Evolutionary conservation across 75 land plant genomes (phyloP), one percentile per base, ranked within the genome.

Genomic region (Pinus albicaulis): DNA sequence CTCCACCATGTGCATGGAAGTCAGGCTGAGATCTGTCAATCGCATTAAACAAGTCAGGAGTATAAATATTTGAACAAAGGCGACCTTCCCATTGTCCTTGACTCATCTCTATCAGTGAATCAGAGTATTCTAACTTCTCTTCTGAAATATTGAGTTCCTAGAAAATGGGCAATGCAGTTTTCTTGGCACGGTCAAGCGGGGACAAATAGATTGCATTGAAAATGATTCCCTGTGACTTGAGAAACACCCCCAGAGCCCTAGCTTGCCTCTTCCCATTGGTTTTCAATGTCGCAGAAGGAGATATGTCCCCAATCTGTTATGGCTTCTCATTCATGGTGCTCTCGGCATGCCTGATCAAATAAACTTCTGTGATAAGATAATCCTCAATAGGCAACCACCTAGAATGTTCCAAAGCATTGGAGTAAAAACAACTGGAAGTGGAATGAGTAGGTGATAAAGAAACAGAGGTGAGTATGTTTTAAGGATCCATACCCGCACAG

Each of bases 41-140:
- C n/a, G 90, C 55, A 48, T 77, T 82, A 55, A 90, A 61, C 76
- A 85, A 72, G 59, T 91, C 90, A 12, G 92, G n/a, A n/a, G 81
- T 84, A 79, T 89, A 93, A 41, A 89, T 83, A 61, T 93, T 90
- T 15, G 90, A 86, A 23, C 82, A 78, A 25, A 48, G 91, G 68
- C 81, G 86, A 48, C 96, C 93, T 73, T 93, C 96, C 96, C 96
- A 93, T 62, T 91, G 88, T 15, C 96, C 93, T 64, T 86, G 82
- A 60, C 92, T 91, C 76, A 91, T 80, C 76, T 93, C 96, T 34
- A 69, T 23, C 4, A 93, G 68, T 6, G 90, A 79, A 74, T 93
- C 93, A 20, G 89, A n/a, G n/a, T n/a, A n/a, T n/a, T n/a, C n/a
- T n/a, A n/a, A n/a, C n/a, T n/a, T n/a, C n/a, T n/a, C n/a, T n/a